These are phyloP conservation scores for Sclerotinia glacialis DNA, from an alignment of 2,329 filamentous ascomycete species.

Conservation along the genomic window DNA sequence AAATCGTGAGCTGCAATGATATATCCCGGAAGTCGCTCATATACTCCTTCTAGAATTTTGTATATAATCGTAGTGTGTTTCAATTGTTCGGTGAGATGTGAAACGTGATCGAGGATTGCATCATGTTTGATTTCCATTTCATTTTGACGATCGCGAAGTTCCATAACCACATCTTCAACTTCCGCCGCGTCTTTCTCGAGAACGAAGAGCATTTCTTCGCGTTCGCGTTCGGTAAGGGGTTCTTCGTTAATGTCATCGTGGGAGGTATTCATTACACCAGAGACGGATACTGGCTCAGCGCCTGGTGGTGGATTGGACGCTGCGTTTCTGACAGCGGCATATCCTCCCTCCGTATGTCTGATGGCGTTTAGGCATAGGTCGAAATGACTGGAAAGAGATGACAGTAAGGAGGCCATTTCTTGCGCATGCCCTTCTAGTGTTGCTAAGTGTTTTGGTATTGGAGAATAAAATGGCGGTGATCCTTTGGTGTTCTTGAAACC, in stretches of 20 bases:
- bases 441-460: slow-evolving; percentile 48
- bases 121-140: slow-evolving; percentile 73
- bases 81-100: slow-evolving; percentile 54
- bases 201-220: slow-evolving; percentile 78
- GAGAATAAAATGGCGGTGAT: slow-evolving; percentile 38
- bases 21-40: slow-evolving; percentile 62
- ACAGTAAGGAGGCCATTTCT: slow-evolving; percentile 76
- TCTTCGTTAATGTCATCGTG: slow-evolving; percentile 54
- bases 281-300: slow-evolving; percentile 57
- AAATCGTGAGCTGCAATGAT: slow-evolving; percentile 64
- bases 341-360: slow-evolving; percentile 81
- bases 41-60: slow-evolving; percentile 63
- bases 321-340: slow-evolving; percentile 65
- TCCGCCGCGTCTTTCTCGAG: slow-evolving; percentile 68
- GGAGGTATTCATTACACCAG: slow-evolving; percentile 58
- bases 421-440: slow-evolving; percentile 59
- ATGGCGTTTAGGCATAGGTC: slow-evolving; percentile 91
- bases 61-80: slow-evolving; percentile 61
- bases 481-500: slow-evolving; percentile 39
- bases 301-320: slow-evolving; percentile 57
- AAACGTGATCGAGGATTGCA: slow-evolving; percentile 61
- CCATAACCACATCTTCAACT: slow-evolving; percentile 63
- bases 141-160: slow-evolving; percentile 71
- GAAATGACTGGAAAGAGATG: slow-evolving; percentile 82
- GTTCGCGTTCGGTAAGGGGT: slow-evolving; percentile 71